Percentiles rank a stretch among this genome's conserved stretches.
These are phyloP conservation scores for Rhodotorula sp. DNA, from an alignment of 1,284 basidiomycete species.

Conservation along the genomic window DNA sequence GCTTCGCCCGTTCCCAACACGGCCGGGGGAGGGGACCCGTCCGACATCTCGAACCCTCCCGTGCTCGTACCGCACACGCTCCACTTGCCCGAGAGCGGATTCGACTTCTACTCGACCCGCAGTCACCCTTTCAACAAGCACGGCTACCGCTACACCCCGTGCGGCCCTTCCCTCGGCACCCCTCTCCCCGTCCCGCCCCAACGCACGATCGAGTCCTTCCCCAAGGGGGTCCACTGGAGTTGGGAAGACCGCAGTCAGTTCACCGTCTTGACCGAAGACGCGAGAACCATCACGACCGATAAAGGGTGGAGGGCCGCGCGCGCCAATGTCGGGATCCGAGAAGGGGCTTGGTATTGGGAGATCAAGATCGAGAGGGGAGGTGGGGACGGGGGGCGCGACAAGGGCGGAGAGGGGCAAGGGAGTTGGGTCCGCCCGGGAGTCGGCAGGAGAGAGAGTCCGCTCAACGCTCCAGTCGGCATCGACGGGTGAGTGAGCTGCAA, in stretches of 20 bases:
- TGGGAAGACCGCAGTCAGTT: conserved; percentile 76
- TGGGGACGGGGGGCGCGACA: conserved; percentile 56
- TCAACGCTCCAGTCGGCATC: conserved; percentile 88
- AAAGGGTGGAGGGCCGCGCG: conserved; percentile 88
- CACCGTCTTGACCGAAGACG: conserved; percentile 77
- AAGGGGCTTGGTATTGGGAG: conserved; percentile 95
- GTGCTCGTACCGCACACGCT: conserved; percentile 9
- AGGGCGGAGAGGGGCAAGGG: conserved; percentile 54
- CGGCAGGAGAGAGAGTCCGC: conserved; percentile 82
- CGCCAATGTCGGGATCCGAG: conserved; percentile 80
- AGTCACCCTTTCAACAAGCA: conserved; percentile 61
- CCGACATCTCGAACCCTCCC: conserved; percentile 17
- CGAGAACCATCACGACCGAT: conserved; percentile 71
- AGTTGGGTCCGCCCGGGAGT: conserved; percentile 76
- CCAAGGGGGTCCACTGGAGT: conserved; percentile 64
- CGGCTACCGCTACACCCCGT: conserved; percentile 72
- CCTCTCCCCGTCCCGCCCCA: conserved; percentile 55
- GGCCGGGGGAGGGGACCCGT: conserved; percentile 1
- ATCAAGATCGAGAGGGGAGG: conserved; percentile 74
- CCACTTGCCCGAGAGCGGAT: conserved; percentile 9
- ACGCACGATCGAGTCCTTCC: conserved; percentile 70
- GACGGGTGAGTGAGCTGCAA: conserved; percentile 58
- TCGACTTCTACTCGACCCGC: conserved; percentile 45
- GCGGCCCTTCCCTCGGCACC: conserved; percentile 61
- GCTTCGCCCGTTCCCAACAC: background rate